A percentile compares a stretch with the other conserved stretches of the same genome.
Evolutionary conservation across 2,329 filamentous ascomycete genomes (phyloP).

Genomic region (Tolypocladium paradoxum): DNA sequence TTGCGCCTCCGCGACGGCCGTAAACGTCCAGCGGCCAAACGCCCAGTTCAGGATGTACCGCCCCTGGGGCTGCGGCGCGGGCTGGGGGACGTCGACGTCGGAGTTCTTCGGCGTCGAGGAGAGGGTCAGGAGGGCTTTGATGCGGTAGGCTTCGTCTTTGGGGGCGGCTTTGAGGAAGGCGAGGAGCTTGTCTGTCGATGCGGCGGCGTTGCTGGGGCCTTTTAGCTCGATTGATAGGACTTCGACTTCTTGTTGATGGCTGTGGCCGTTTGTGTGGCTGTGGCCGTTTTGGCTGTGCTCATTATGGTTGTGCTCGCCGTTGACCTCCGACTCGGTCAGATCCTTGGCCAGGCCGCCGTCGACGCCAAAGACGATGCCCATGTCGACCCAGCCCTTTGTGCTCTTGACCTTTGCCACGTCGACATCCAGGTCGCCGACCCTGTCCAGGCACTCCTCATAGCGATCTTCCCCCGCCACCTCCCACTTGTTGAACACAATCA

Average conservation of each 20-base stretch:
- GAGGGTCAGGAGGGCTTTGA: slow-evolving; percentile 60
- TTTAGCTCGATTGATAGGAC: slow-evolving; percentile 72
- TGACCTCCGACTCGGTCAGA: slow-evolving; percentile 30
- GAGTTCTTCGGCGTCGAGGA: slow-evolving; percentile 37
- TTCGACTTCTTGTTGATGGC: slow-evolving; percentile 79
- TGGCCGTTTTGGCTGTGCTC: slow-evolving; percentile 20
- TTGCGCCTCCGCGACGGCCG: slow-evolving; percentile 34
- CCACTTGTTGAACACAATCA: slow-evolving; percentile 93
- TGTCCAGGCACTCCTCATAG: slow-evolving; percentile 68
- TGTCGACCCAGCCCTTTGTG: slow-evolving; percentile 65
- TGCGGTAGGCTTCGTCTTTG: slow-evolving; percentile 91
- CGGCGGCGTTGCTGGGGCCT: slow-evolving; percentile 24
- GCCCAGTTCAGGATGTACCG: slow-evolving; percentile 97
- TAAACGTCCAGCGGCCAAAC: slow-evolving; percentile 91
- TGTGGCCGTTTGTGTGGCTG: slow-evolving; percentile 22
- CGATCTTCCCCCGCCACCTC: slow-evolving; percentile 62
- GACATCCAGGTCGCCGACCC: slow-evolving; percentile 69
- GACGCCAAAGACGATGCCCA: slow-evolving; percentile 74
- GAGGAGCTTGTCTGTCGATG: slow-evolving; percentile 52
- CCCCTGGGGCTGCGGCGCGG: slow-evolving; percentile 17
- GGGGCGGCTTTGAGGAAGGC: slow-evolving; percentile 61
- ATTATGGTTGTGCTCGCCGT: slow-evolving; percentile 19
- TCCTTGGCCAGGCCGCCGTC: slow-evolving; percentile 65
- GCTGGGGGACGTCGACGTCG: slow-evolving; percentile 32
- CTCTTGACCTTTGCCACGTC: slow-evolving; percentile 80